Evolutionary conservation across 352 stramenopile species (phyloP), one percentile per base, ranked within the genome.

Genomic region (Pythium inflatum): DNA sequence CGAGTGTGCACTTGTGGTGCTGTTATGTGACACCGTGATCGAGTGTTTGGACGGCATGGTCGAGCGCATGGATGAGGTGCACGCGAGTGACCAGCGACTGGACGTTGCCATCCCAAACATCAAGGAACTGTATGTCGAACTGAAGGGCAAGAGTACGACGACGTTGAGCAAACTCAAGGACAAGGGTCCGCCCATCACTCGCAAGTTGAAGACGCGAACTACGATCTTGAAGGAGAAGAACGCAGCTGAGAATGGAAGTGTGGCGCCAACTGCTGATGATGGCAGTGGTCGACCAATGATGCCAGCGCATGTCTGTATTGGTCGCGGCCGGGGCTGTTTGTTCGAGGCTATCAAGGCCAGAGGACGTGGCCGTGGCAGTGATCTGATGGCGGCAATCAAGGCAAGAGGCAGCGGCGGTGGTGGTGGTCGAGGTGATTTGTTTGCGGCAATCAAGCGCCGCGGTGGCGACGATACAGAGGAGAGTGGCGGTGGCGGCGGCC

Each of bases 181-280:
- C 33, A 92, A 94, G 79, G 77, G 79, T 18, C 82, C 82, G 5
- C 56, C 82, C 6, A 59, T 78, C 13, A 80, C 61, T 6, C 88
- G 88, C 57, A 81, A 83, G 50, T 50, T 91, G 28, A 94, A 94
- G 74, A 84, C 77, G 12, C 78, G 88, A 46, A 74, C 67, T 2
- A 85, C 94, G 20, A 88, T 95, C 50, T 72, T 93, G 3, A 95
- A 95, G 77, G 88, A 95, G 45, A 92, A 93, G 72, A 91, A 93
- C 55, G 83, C 78, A n/a, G 75, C 74, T 49, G 85, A 87, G 40
- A 62, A 56, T 51, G 66, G 77, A 40, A 79, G 74, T 30, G 63
- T 66, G 41, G 62, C 74, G 70, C 40, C 62, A 27, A 57, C 8
- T 16, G 48, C 48, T 5, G 67, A 64, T 51, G 77, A 68, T 22